Base-by-base conservation (phyloP, 192 early-diverging fungal genomes). In the Coemansia sp. region DNA sequence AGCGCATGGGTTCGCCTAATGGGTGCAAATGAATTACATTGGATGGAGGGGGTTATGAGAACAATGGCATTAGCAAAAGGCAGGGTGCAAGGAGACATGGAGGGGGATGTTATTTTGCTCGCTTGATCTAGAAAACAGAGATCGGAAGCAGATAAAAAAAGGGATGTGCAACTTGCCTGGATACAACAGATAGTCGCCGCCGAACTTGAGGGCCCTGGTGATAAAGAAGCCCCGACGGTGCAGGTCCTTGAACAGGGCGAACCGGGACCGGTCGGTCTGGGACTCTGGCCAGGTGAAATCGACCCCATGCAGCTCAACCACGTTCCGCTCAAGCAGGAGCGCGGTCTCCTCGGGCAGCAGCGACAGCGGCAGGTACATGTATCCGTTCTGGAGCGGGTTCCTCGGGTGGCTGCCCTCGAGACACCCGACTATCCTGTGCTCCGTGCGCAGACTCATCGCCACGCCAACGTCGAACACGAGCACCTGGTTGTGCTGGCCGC, bases 181-280 rank as follows among this genome's bases (percentile, higher is more conserved):
- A 71, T 96, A 96, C 10, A 91, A 71, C 10, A 96, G 75, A 72
- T 88, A 96, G 63, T 96, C 93, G 9, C 91, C 93, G 8, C 95
- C 95, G 83, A 92, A 96, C 70, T 94, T 94, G 61, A 88, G 80
- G 26, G 90, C 93, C 15, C 80, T 71, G 1, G 90, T 90, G 6
- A 95, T 67, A 71, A 82, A 94, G 65, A 83, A 92, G 5, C 89
- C 86, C 6, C 77, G 73, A 1, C 72, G 47, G 57, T 91, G 91
- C 19, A 96, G 76, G 60, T 89, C 74, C 43, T 75, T 72, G 76
- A 85, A 96, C 9, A 93, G 72, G 16, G 59, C 63, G 41, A 68
- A 83, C 21, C 76, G 79, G 41, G 71, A 16, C 13, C 63, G 19
- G 5, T 88, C 84, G 19, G 63, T 41, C 4, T 61, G 62, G 5